Evolutionary conservation across 805 yeast genomes (phyloP).

Genomic region (Candida sanyiensis): DNA sequence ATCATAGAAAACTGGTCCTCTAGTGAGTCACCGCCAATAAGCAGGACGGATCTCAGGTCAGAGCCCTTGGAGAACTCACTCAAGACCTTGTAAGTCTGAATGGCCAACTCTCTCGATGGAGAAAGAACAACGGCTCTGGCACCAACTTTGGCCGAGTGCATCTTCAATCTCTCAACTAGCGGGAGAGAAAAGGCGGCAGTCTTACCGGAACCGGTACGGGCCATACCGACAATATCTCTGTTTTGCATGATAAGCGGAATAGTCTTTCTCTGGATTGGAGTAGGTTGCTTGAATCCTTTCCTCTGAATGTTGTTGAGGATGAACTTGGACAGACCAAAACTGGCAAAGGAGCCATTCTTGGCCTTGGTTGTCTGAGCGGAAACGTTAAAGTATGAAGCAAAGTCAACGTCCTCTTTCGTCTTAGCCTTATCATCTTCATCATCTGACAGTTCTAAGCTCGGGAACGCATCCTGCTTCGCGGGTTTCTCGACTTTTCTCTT

Average conservation of each 20-base stretch:
- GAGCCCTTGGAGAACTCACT: conserved; percentile 84
- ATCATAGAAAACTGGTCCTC: conserved; percentile 92
- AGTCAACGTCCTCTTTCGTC: conserved; percentile 40
- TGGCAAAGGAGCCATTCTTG: conserved; percentile 78
- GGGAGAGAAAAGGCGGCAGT: conserved; percentile 96
- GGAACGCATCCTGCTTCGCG: conserved; percentile 31
- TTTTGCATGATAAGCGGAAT: conserved; percentile 83
- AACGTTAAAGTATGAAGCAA: conserved; percentile 39
- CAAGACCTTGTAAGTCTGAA: conserved; percentile 84
- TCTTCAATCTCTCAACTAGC: conserved; percentile 74
- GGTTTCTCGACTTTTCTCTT: conserved; percentile 20
- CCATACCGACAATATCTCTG: conserved; percentile 98
- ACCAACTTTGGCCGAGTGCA: conserved; percentile 84
- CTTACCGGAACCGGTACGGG: conserved; percentile 98
- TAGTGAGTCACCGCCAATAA: conserved; percentile 98
- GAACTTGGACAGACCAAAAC: conserved; percentile 79
- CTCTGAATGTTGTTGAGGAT: conserved; percentile 63
- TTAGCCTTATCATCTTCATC: conserved; percentile 34
- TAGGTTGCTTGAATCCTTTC: conserved; percentile 91
- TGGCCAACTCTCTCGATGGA: conserved; percentile 94
- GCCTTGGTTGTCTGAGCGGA: conserved; percentile 48
- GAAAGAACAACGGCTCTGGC: conserved; percentile 83
- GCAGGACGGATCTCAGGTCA: conserved; percentile 69
- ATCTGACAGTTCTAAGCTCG: conserved; percentile 48
- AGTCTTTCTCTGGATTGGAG: conserved; percentile 96